phyloP scores from a whole-genome alignment of 169 alveolate genomes.

The Theileria equi region DNA sequence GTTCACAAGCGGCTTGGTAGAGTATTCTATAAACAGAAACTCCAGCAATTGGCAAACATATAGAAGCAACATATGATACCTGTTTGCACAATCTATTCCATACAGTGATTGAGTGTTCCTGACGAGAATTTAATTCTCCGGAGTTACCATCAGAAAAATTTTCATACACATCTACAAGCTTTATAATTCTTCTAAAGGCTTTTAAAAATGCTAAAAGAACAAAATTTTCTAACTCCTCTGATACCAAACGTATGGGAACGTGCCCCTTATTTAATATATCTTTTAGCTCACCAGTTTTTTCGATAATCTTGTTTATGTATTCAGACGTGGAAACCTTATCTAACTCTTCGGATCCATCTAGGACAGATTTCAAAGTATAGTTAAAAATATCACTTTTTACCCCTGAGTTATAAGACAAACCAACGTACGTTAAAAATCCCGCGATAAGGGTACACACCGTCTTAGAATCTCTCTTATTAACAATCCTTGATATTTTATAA shows the following conservation, averaged over 20 bases:
- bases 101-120: no score
- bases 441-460: slow-evolving; percentile 11
- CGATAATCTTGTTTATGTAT: no score
- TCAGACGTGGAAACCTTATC: no score
- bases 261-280: no score
- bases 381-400: slow-evolving; percentile 18
- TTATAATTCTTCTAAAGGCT: no score
- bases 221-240: no score
- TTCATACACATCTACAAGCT: no score
- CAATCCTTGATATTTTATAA: background rate
- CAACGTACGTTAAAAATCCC: slow-evolving; percentile 16
- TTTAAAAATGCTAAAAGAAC: no score
- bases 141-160: no score
- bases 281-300: no score
- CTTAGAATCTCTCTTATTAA: background rate
- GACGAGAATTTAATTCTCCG: no score
- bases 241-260: no score
- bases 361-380: slow-evolving; percentile 15
- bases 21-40: slow-evolving; percentile 40
- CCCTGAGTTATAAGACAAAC: slow-evolving; percentile 19
- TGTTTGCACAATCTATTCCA: background rate
- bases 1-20: slow-evolving; percentile 38
- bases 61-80: slow-evolving; percentile 20
- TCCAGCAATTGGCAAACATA: slow-evolving; percentile 41
- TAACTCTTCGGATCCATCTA: slow-evolving; percentile 21